Base-by-base conservation (phyloP, 2,329 filamentous ascomycete genomes). In the Clarireedia hainanense region DNA sequence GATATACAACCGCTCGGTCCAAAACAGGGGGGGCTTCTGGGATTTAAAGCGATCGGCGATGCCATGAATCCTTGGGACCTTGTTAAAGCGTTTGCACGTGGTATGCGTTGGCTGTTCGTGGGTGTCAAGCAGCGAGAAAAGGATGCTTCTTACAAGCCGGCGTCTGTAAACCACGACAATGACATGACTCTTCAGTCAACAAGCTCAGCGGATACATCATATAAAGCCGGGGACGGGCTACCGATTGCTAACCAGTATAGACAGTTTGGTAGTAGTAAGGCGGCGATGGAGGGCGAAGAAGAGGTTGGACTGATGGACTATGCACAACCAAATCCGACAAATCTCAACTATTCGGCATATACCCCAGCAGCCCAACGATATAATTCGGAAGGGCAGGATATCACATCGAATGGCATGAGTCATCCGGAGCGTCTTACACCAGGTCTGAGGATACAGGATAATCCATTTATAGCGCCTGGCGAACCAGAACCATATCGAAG, bases 31-130 rank as follows among this genome's bases (percentile, higher is more conserved):
- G 86, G 88, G 2, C 77, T 79, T 47, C 67, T 84, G 42, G 87
- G 87, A 3, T 60, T 84, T 49, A 76, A 77, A 60, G 89, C 89
- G 4, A 69, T 92, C 6, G 68, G 76, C 1, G 85, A 92, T 64
- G 84, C 88, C 1, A 77, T 91, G 68, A 94, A 94, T 65, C 79
- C 87, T 0, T 89, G 88, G 84, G 90, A 96, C 69, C 80, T 95
- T 43, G 72, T 89, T 66, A 95, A 91, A 72, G 88, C 88, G 0
- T 83, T 88, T 59, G 87, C 85, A 7, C 80, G 90, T 50, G 86
- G 88, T 23, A 64, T 65, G 64, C 80, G 86, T 63, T 95, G 90
- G 91, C 74, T 95, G 20, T 85, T 91, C 60, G 81, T 89, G 15
- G 89, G 89, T 43, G 78, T 81, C 53, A 85, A 82, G 68, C 71